Conservation (phyloP, 2,329 filamentous ascomycete species). For the Hypoxylon sp. region DNA sequence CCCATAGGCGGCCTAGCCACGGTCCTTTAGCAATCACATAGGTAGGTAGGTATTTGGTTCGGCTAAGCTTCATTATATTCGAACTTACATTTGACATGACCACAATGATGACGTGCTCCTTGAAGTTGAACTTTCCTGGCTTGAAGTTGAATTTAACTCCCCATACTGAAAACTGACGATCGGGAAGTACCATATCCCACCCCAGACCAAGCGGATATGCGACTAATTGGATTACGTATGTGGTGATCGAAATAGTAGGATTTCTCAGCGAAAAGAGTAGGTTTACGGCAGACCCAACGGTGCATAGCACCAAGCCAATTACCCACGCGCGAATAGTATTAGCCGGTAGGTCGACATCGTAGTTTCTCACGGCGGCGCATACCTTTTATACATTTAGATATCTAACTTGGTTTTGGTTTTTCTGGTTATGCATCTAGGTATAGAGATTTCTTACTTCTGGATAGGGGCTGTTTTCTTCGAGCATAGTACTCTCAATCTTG, state of each 20-base stretch:
- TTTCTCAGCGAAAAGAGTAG: conserved; percentile 60
- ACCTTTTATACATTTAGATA: conserved; percentile 40
- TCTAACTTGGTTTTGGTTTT: too few species aligned
- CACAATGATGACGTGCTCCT: conserved; percentile 56
- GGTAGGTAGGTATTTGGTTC: too few species aligned
- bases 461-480: conserved; percentile 66
- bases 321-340: conserved; percentile 69
- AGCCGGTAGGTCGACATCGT: conserved; percentile 60
- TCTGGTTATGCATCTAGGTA: too few species aligned
- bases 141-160: conserved; percentile 52
- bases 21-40: conserved; percentile 22
- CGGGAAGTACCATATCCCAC: conserved; percentile 49
- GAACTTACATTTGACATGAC: conserved; percentile 69
- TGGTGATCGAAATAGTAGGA: conserved; percentile 60
- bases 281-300: conserved; percentile 65
- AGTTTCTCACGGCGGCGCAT: conserved; percentile 51
- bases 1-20: conserved; percentile 62
- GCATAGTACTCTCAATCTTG: conserved; percentile 55
- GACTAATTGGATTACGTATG: conserved; percentile 64
- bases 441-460: conserved; percentile 50
- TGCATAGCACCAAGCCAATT: conserved; percentile 66
- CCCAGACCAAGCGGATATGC: conserved; percentile 57
- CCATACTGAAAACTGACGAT: conserved; percentile 45
- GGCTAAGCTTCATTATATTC: conserved; percentile 2
- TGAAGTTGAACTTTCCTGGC: conserved; percentile 50